Evolutionary conservation across 345 rosid genomes (phyloP), one percentile per base, ranked within the genome.

Genomic region (Citrus sp.): DNA sequence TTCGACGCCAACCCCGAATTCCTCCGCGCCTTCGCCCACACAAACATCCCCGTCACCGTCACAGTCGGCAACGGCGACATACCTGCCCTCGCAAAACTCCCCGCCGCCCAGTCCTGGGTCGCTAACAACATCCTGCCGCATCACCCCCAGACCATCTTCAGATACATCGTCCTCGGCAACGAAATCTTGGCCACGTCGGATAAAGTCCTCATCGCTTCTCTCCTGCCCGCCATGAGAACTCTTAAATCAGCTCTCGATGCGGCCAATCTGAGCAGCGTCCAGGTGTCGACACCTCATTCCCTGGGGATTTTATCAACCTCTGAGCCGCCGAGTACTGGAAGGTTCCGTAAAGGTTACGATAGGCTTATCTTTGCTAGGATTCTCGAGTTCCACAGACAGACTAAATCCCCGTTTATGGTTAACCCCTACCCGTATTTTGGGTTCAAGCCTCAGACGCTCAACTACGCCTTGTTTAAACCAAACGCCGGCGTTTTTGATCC

Each of bases 361-460:
- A 71, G 73, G 67, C 79, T 63, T 30, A 84, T 94, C 7, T 89
- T 92, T 82, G 88, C 90, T n/a, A 97, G 90, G 78, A 89, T 94
- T 22, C 90, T 94, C 25, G 91, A 88, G 10, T 94, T 80, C 80
- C 97, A 94, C 80, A 82, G 86, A 30, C 85, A 82, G 70, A 90
- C 98, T 0, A 91, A 91, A 38, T 90, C 97, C 9, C 86, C 98
- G 4, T 92, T 94, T 74, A 92, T 91, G 98, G 94, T 94, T 8
- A 94, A 94, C 82, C 97, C 96, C 10, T 94, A 92, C 83, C 98
- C 97, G 19, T 92, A 82, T 80, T 94, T 94, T n/a, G 98, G 97
- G 1, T 89, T 87, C 85, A 18, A 67, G 27, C 83, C 89, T 9
- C 84, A 86, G 66, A 88, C 87, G 4, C 59, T 88, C 21, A 78